Evolutionary conservation across 2,329 filamentous ascomycete genomes (phyloP).

Genomic region (Botrytis aclada): DNA sequence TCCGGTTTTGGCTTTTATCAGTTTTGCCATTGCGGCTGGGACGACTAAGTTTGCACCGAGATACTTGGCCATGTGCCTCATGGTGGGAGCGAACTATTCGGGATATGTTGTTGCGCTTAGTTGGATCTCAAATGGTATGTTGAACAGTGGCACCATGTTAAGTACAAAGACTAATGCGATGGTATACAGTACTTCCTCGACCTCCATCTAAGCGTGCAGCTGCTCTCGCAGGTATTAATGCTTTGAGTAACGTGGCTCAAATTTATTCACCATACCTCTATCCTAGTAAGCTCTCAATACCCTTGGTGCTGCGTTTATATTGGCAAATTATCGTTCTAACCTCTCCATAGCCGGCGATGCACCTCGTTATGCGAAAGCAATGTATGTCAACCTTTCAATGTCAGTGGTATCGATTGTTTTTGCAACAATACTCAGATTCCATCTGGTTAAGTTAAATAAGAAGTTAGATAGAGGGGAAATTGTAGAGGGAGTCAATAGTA

Average conservation of each 20-base stretch:
- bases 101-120: conserved; percentile 52
- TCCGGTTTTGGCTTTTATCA: conserved; percentile 23
- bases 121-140: conserved; percentile 63
- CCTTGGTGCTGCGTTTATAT: too few species aligned
- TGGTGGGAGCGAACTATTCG: conserved; percentile 11
- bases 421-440: conserved; percentile 59
- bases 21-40: conserved; percentile 25
- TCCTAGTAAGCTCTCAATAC: background rate
- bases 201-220: conserved; percentile 28
- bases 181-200: conserved; percentile 38
- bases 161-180: background rate
- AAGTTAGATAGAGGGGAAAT: conserved; percentile 61
- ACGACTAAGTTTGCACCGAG: conserved; percentile 24
- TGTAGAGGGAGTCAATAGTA: conserved; percentile 42
- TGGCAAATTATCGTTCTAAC: background rate
- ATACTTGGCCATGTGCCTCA: conserved; percentile 24
- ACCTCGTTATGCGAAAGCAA: conserved; percentile 43
- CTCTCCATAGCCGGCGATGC: background rate
- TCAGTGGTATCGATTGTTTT: conserved; percentile 61
- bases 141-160: background rate
- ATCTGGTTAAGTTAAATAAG: conserved; percentile 64
- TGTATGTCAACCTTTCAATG: conserved; percentile 66
- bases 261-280: conserved; percentile 64
- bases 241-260: conserved; percentile 52
- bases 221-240: conserved; percentile 26